phyloP scores from a whole-genome alignment of 2,329 filamentous ascomycete genomes.

The Chalaropsis thielavioides region DNA sequence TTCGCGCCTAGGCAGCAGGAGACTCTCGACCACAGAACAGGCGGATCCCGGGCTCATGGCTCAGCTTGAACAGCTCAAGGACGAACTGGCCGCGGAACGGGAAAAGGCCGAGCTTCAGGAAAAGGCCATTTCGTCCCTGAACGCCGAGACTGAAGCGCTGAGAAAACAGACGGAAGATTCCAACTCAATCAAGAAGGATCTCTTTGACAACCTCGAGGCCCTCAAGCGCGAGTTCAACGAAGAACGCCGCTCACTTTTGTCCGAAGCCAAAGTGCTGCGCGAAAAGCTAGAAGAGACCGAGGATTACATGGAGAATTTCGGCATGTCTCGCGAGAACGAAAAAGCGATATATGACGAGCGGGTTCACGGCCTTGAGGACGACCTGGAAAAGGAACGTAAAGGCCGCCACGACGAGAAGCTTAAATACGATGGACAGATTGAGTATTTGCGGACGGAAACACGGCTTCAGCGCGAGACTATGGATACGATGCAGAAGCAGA shows the following conservation, averaged over 20 bases:
- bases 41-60: background rate
- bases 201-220: constrained; percentile 88
- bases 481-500: constrained; percentile 42
- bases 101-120: constrained; percentile 53
- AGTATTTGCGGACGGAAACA: constrained; percentile 47
- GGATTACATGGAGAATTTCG: constrained; percentile 75
- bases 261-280: constrained; percentile 63
- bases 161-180: constrained; percentile 57
- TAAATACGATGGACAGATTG: constrained; percentile 47
- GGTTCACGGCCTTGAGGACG: constrained; percentile 51
- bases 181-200: constrained; percentile 82
- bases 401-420: constrained; percentile 42
- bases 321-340: constrained; percentile 72
- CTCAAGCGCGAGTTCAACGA: constrained; percentile 76
- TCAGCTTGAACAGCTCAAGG: constrained; percentile 45
- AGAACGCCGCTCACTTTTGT: constrained; percentile 69
- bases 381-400: constrained; percentile 50
- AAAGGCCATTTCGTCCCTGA: constrained; percentile 48
- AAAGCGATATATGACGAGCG: constrained; percentile 55
- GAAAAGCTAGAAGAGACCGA: constrained; percentile 74
- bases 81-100: constrained; percentile 60
- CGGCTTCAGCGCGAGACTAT: constrained; percentile 45
- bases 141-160: background rate
- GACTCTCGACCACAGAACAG: constrained; percentile 24
- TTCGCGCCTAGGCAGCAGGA: constrained; percentile 31